Evolutionary conservation across 2,329 filamentous ascomycete genomes (phyloP).

Genomic region (Talaromyces islandicus): DNA sequence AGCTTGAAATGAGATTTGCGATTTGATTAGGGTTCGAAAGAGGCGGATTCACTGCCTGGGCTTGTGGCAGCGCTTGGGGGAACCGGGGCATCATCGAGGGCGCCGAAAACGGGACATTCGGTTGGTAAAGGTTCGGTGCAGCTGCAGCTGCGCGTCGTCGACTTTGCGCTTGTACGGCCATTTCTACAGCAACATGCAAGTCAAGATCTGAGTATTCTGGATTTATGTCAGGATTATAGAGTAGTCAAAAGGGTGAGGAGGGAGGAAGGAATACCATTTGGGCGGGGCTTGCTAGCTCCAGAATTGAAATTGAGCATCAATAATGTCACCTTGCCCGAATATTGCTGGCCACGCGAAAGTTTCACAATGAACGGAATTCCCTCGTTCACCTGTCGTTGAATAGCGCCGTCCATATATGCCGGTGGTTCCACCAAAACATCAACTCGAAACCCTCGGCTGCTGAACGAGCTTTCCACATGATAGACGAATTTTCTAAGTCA

Average conservation of each 20-base stretch:
- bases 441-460: constrained; percentile 62
- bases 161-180: constrained; percentile 59
- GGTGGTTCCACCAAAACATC: constrained; percentile 76
- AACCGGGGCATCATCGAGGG: constrained; percentile 21
- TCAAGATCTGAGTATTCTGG: constrained; percentile 77
- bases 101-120: constrained; percentile 30
- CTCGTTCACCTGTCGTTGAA: constrained; percentile 79
- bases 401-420: constrained; percentile 69
- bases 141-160: constrained; percentile 29
- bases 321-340: constrained; percentile 66
- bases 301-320: constrained; percentile 78
- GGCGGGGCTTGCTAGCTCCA: constrained; percentile 69
- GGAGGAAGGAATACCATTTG: constrained; percentile 53
- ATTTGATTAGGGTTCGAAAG: constrained; percentile 47
- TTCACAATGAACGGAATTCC: constrained; percentile 81
- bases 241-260: too few relatives aligned
- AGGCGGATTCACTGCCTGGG: constrained; percentile 26
- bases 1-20: constrained; percentile 58
- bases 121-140: constrained; percentile 27
- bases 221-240: background rate
- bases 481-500: constrained; percentile 63
- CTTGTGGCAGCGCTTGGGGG: constrained; percentile 23
- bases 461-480: constrained; percentile 75
- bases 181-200: constrained; percentile 69
- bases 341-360: constrained; percentile 64